Evolutionary conservation across 2,329 filamentous ascomycete species (phyloP), one percentile per base, ranked within the genome.

Genomic region (Onygenales sp.): DNA sequence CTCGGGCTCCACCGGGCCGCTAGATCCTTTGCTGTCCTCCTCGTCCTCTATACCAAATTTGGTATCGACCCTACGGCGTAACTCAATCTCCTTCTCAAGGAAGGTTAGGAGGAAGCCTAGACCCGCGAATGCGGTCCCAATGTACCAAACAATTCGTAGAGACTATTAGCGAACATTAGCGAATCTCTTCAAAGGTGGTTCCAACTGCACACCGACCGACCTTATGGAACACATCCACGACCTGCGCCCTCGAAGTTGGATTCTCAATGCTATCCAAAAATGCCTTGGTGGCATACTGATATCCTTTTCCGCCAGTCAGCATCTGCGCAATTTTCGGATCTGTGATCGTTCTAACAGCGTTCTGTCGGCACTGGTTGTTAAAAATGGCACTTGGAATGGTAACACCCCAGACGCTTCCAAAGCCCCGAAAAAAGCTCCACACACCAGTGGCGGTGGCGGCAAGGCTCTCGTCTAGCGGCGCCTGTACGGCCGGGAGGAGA

Each of bases 401-500:
- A 1, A 64, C 57, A 2, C 67, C 67, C 65, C 66, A 69, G 11
- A 67, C 57, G n/a, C 42, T 54, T 2, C 67, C 68, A 43, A 68
- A 64, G 13, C 55, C 61, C 9, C 63, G 63, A 8, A 69, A 44
- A 39, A 69, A 70, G 0, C 58, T 52, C 58, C 62, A 70, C 1
- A 60, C 60, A 0, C 60, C 58, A 2, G 64, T 66, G 2, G 60
- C 59, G 4, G 54, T 49, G 0, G 63, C 67, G 1, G 62, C 56
- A n/a, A 68, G 64, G 0, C 55, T 46, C n/a, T 67, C 63, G 1
- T 62, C 51, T 0, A 70, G 52, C 1, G 42, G 44, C 0, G 74
- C 75, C 58, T 73, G 69, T 13, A 75, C 64, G 0, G 76, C 72
- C 0, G 76, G 73, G 2, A 76, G 68, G 6, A 74, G 63, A 0